Evolutionary conservation across 306 rosid genomes (phyloP), one percentile per base, ranked within the genome.

Genomic region (Senna siamea): DNA sequence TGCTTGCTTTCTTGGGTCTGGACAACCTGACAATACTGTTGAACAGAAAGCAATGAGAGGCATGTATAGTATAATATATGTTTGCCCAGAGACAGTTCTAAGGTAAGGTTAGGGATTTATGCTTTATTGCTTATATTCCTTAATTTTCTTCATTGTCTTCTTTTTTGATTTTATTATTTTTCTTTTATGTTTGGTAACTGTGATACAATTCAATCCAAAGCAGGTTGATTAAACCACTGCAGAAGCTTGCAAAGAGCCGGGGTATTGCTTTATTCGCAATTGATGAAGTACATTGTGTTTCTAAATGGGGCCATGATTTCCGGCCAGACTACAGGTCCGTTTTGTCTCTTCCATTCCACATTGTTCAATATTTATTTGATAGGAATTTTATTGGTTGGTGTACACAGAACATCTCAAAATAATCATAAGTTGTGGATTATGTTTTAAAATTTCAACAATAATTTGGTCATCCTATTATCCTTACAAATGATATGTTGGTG

Each of bases 281-380:
- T 61, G 98, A 93, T 79, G 98, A 93, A 83, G 98, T 85, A 51
- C 98, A 91, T 40, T 93, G 98, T 82, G 94, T 93, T 81, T 93
- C 98, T 10, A 91, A 93, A 77, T 91, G 98, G 98, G 98, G 97
- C 56, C 98, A 93, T 82, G 93, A 88, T 86, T 93, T 93, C 66
- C 92, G 97, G 79, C 98, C 92, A 51, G 96, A 87, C 76, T 93
- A 93, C 91, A 83, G 96, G 98, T 93, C 57, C 35, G 82, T 77
- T 44, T 35, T 81, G 30, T 67, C 59, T 50, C 59, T 34, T 55
- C n/a, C 6, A 9, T 44, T 46, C 11, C 56, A 67, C 22, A 20
- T 67, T 46, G 5, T 65, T 65, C 52, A 30, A 62, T 64, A 23
- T 7, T 18, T 58, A 6, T 10, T 28, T 50, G 59, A 41, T 26